phyloP scores from a whole-genome alignment of 192 early-diverging fungal genomes.

The Gonapodya sp. region DNA sequence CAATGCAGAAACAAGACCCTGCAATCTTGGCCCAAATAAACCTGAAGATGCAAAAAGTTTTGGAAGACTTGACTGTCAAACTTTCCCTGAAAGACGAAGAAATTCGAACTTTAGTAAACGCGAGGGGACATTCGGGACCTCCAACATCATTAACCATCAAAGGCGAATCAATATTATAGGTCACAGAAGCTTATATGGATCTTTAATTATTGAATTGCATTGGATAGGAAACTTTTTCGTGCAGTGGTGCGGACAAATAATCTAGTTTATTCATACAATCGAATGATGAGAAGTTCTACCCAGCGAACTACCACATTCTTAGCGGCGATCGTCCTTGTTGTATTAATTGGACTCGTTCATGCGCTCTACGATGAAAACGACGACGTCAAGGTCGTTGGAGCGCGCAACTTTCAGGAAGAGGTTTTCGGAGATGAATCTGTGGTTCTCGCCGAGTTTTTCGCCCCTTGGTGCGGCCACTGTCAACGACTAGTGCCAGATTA shows the following conservation, averaged over 20 bases:
- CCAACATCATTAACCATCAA: no score
- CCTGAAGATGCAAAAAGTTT: conserved; percentile 47
- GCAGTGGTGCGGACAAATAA: no score
- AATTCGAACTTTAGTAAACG: background rate
- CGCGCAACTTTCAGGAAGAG: background rate
- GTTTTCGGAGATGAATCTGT: background rate
- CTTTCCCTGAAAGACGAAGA: background rate
- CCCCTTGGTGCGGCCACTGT: conserved; percentile 9
- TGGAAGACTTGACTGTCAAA: conserved; percentile 26
- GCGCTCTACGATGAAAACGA: background rate
- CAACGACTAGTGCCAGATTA: conserved; percentile 9
- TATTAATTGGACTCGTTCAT: no score
- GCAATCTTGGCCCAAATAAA: conserved; percentile 38
- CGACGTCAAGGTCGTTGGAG: background rate
- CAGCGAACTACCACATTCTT: no score
- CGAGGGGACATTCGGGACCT: no score
- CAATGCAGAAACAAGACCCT: conserved; percentile 46
- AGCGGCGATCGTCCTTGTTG: no score
- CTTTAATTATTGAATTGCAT: no score
- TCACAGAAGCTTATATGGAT: no score
- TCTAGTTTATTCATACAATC: background rate
- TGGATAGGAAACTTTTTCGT: no score
- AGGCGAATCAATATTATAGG: no score
- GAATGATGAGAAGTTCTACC: no score
- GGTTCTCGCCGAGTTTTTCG: conserved; percentile 10